phyloP scores from a whole-genome alignment of 345 rosid genomes.

The Reutealis trisperma region DNA sequence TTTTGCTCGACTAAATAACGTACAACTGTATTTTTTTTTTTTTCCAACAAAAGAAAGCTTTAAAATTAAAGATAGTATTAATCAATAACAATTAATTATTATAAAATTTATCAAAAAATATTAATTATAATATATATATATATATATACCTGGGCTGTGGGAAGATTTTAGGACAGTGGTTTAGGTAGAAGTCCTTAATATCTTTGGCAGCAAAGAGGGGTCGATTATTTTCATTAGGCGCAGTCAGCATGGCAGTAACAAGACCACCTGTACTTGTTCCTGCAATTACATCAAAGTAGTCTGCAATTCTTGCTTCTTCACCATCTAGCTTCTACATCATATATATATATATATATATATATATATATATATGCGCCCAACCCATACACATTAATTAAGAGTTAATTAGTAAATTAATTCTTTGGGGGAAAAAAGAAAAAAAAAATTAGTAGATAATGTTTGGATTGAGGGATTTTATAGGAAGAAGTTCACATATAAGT shows the following conservation, averaged over 20 bases:
- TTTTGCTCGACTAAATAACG: slow-evolving; percentile 26
- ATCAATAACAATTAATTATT: too few species aligned
- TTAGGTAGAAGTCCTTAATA: slow-evolving; percentile 25
- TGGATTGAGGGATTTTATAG: too few species aligned
- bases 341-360: too few species aligned
- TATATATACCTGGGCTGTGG: neutral
- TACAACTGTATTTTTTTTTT: neutral
- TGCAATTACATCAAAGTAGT: slow-evolving; percentile 33
- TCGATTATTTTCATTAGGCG: slow-evolving; percentile 25
- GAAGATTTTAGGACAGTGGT: slow-evolving; percentile 30
- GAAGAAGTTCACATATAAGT: too few species aligned
- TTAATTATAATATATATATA: too few species aligned
- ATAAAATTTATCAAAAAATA: too few species aligned
- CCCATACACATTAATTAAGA: too few species aligned
- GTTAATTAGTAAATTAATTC: neutral
- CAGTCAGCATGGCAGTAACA: slow-evolving; percentile 30
- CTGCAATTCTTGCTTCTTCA: slow-evolving; percentile 31
- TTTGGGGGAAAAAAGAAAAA: too few species aligned
- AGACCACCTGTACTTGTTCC: slow-evolving; percentile 39
- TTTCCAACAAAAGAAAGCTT: too few species aligned
- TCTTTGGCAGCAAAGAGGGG: slow-evolving; percentile 31
- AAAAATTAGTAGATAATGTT: neutral
- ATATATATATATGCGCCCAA: too few species aligned
- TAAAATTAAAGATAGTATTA: too few species aligned
- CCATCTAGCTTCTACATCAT: slow-evolving; percentile 29